Conservation (phyloP, 768 basidiomycete species). For the Agrocybe chaxingu region DNA sequence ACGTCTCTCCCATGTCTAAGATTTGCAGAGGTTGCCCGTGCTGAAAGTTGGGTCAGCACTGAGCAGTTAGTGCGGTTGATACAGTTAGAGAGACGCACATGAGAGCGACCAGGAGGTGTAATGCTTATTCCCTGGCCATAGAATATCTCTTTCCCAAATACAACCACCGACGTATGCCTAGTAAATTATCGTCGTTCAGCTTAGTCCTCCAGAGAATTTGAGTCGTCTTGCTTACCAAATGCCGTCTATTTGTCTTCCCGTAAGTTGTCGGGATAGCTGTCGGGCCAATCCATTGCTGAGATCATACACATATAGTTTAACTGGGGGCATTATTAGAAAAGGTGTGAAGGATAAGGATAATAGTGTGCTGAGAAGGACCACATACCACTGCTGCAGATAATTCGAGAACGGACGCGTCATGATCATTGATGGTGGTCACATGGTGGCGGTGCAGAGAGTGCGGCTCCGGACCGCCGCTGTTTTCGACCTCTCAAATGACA, state of each 20-base stretch:
- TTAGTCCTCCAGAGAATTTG: neutral
- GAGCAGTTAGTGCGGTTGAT: neutral
- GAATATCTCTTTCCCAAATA: conserved; percentile 82
- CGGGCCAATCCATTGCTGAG: conserved; percentile 84
- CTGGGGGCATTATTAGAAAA: conserved; percentile 35
- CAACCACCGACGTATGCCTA: conserved; percentile 91
- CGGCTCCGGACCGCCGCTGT: too few species aligned
- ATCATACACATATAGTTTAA: conserved; percentile 89
- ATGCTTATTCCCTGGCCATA: conserved; percentile 85
- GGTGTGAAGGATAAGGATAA: neutral
- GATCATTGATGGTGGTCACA: neutral
- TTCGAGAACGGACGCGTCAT: neutral
- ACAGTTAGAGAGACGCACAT: conserved; percentile 44
- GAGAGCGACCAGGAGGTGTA: conserved; percentile 74
- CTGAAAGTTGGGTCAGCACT: conserved; percentile 28
- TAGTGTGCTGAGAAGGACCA: neutral
- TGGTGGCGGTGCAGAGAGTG: neutral
- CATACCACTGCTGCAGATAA: too few species aligned
- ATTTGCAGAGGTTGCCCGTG: conserved; percentile 72
- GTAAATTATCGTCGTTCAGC: neutral
- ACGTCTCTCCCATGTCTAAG: conserved; percentile 75
- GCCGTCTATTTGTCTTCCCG: conserved; percentile 88
- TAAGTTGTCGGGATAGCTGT: conserved; percentile 74
- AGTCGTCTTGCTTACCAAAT: conserved; percentile 63
- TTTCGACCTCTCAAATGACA: too few species aligned